phyloP scores from a whole-genome alignment of 2,329 filamentous ascomycete species.

The Hysterium pulicare region DNA sequence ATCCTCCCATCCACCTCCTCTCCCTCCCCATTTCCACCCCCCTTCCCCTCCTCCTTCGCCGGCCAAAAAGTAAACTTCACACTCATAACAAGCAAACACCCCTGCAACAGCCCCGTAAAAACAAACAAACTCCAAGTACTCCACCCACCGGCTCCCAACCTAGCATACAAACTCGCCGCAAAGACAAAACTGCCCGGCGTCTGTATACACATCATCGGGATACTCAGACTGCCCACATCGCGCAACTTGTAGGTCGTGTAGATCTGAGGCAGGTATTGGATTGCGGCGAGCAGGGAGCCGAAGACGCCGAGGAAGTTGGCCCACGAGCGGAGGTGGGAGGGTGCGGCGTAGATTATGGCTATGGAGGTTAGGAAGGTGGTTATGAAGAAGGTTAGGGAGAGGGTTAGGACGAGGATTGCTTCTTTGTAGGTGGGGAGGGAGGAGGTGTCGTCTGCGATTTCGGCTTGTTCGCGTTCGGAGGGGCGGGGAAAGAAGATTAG shows the following conservation, averaged over 20 bases:
- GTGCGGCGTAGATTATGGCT: slow-evolving; percentile 63
- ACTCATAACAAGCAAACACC: slow-evolving; percentile 73
- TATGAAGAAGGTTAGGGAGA: slow-evolving; percentile 75
- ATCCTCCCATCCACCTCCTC: no score
- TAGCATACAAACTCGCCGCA: slow-evolving; percentile 74
- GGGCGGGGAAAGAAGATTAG: slow-evolving; percentile 75
- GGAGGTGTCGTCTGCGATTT: slow-evolving; percentile 28
- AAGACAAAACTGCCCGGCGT: slow-evolving; percentile 91
- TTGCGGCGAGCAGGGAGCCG: slow-evolving; percentile 71
- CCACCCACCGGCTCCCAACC: slow-evolving; percentile 82
- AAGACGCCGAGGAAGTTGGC: slow-evolving; percentile 81
- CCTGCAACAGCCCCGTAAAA: slow-evolving; percentile 82
- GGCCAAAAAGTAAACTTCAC: slow-evolving; percentile 66
- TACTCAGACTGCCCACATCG: slow-evolving; percentile 85
- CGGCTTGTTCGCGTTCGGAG: slow-evolving; percentile 19
- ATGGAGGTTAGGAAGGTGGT: slow-evolving; percentile 62
- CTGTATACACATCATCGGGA: slow-evolving; percentile 98
- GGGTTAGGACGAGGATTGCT: slow-evolving; percentile 68
- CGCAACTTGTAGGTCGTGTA: slow-evolving; percentile 84
- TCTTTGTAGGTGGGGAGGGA: slow-evolving; percentile 67
- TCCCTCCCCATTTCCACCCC: not conserved
- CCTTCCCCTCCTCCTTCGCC: slow-evolving; percentile 20
- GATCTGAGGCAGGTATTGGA: slow-evolving; percentile 96
- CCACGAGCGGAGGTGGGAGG: slow-evolving; percentile 67
- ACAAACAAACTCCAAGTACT: slow-evolving; percentile 93